Evolutionary conservation across 192 early-diverging fungal genomes (phyloP), one percentile per base, ranked within the genome.

Genomic region (Rhizoclosmatium globosum): DNA sequence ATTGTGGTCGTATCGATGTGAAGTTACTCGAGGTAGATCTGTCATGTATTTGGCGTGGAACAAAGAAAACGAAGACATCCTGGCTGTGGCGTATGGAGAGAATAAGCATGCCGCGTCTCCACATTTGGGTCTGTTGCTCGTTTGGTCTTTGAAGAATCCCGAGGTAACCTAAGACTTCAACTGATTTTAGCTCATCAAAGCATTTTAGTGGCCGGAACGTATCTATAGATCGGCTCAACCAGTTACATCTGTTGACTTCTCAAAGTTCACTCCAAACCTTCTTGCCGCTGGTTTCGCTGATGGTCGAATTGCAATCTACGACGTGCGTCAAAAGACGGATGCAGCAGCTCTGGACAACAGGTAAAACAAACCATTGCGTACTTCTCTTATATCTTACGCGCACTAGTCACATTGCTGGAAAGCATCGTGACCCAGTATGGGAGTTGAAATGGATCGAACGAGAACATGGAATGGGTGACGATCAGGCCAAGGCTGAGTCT

Each of bases 381-480:
- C 1, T 53, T 64, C 39, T 58, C 38, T 53, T 7, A 7, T 62
- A 7, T 19, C 60, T 65, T 17, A 66, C 15, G 9, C 50, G 45
- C 57, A 19, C 19, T 42, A 86, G 85, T 60, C 82, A 88, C 47
- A 83, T 81, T 19, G 61, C 69, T 21, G 89, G 89, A 41, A 91
- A 89, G 66, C 90, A 91, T 67, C 83, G 86, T 50, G 90, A 91
- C 77, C 88, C 90, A 3, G 84, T 91, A 0, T 91, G 90, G 90
- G 89, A 91, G 79, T 79, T 91, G 17, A 85, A 85, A 56, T 91
- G 90, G 90, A 85, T 91, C 19, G 88, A 90, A 71, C 65, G 84
- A 17, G 88, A 88, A 79, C 78, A 82, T 6, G 81, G 82, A 3
- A 69, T 82, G 15, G 85, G 85, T 19, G 88, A 90, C 47, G 89